Evolutionary conservation across 139 green algal species (phyloP).

Genomic region (Klebsormidium nitens): DNA sequence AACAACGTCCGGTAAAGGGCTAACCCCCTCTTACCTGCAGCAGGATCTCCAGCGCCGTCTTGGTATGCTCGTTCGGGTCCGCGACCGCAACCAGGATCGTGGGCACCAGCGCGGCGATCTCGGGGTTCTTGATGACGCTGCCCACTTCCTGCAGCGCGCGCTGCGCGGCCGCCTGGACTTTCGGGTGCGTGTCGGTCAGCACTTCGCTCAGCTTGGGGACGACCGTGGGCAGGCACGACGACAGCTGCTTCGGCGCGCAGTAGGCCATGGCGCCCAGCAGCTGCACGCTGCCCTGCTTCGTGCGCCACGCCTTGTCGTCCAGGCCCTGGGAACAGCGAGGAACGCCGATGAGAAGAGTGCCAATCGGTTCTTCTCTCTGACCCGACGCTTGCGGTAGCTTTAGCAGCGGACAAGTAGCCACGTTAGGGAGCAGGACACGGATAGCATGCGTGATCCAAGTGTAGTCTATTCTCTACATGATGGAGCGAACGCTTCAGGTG

Average conservation of each 20-base stretch:
- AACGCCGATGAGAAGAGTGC: not conserved
- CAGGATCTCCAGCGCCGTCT: slow-evolving; percentile 64
- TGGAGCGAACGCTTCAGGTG: too few species aligned
- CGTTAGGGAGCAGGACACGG: too few species aligned
- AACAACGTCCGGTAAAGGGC: too few species aligned
- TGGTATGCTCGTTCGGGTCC: slow-evolving; percentile 71
- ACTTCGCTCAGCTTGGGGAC: slow-evolving; percentile 73
- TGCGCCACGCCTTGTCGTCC: slow-evolving; percentile 82
- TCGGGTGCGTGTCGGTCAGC: slow-evolving; percentile 81
- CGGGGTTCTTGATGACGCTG: slow-evolving; percentile 88
- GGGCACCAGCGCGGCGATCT: slow-evolving; percentile 77
- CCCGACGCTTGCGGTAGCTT: not conserved
- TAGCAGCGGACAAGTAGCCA: too few species aligned
- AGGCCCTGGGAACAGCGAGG: slow-evolving; percentile 43
- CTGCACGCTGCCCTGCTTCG: slow-evolving; percentile 86
- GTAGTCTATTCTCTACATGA: too few species aligned
- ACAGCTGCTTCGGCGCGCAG: slow-evolving; percentile 92
- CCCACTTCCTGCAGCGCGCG: slow-evolving; percentile 77
- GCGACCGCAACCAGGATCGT: slow-evolving; percentile 78
- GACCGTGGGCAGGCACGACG: slow-evolving; percentile 80
- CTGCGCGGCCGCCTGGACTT: slow-evolving; percentile 76
- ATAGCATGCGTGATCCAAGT: too few species aligned
- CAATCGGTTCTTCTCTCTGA: too few species aligned
- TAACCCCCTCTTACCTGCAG: too few species aligned
- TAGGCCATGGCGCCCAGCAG: slow-evolving; percentile 94